phyloP scores from a whole-genome alignment of 108 stramenopile genomes.

The Parietichytrium sp. region DNA sequence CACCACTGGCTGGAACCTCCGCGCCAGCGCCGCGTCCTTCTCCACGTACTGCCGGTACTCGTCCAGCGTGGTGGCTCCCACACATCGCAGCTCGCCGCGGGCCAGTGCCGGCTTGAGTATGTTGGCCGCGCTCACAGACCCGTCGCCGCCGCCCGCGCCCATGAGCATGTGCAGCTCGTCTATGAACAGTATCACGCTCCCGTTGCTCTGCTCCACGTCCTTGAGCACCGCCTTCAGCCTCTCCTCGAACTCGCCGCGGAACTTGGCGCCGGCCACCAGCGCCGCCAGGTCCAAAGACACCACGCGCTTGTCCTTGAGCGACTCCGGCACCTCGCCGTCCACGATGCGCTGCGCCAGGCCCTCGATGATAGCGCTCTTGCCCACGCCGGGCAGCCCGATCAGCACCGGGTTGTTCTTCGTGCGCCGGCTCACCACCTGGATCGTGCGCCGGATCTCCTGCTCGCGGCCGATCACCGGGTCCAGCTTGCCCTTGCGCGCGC shows the following conservation, averaged over 20 bases:
- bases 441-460: conserved; percentile 66
- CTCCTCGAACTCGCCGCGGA: conserved; percentile 97
- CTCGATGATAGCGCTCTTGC: conserved; percentile 89
- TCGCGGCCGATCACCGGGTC: conserved; percentile 96
- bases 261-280: conserved; percentile 93
- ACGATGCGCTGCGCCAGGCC: conserved; percentile 89
- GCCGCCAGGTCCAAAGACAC: conserved; percentile 93
- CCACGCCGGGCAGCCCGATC: conserved; percentile 90
- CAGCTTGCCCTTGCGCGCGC: conserved; percentile 84
- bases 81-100: conserved; percentile 91
- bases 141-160: conserved; percentile 87
- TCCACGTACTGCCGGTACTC: conserved; percentile 91
- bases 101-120: conserved; percentile 95
- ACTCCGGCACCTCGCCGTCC: conserved; percentile 88
- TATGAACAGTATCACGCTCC: conserved; percentile 86
- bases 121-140: conserved; percentile 95
- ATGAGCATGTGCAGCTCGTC: conserved; percentile 95
- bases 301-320: conserved; percentile 75
- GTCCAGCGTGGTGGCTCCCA: conserved; percentile 92
- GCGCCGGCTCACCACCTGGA: conserved; percentile 86
- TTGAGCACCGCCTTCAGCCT: conserved; percentile 88
- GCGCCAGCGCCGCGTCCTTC: conserved; percentile 91
- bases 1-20: conserved; percentile 91
- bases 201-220: conserved; percentile 82
- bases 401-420: conserved; percentile 95